Base-by-base conservation (phyloP, 306 rosid species). In the Trifolium pratense region DNA sequence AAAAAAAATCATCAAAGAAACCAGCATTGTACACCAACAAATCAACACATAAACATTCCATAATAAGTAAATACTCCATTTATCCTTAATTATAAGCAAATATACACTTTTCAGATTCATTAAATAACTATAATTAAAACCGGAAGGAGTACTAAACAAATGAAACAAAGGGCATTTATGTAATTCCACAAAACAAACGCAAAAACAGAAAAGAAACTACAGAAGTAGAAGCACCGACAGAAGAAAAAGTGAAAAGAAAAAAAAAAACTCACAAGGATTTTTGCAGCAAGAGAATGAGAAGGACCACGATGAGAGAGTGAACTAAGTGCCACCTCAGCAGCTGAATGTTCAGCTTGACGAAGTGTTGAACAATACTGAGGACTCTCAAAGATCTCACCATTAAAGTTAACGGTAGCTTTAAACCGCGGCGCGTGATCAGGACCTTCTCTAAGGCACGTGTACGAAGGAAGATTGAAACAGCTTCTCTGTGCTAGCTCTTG, bases 401-500 rank as follows among this genome's bases (percentile, higher is more conserved):
- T 94, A 29, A 94, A 94, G 88, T 94, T 94, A 51, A 94, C 98
- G 14, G 90, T 87, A 26, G 98, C 96, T 75, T 94, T 94, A 83
- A 94, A 94, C 75, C 98, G 78, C 34, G 98, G 98, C 87, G 97
- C 97, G 90, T 94, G 98, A 84, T 94, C 97, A 3, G 98, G 98
- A 84, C 98, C 98, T 83, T 94, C 98, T 71, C 98, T 79, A 78
- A 94, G 73, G 86, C 92, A 94, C 51, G 95, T 76, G 87, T 94
- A 94, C 6, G 98, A 91, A 29, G 98, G 98, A 3, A 94, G 88
- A 79, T 94, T 94, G 85, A 94, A 94, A 90, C 98, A 94, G 87
- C 98, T 94, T 79, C 97, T 81, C 75, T 94, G 98, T 56, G 98
- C 98, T 91, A 94, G 92, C 89, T 94, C 98, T 66, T 94, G 98